A percentile compares a stretch with the other conserved stretches of the same genome.
These are phyloP conservation scores for Xylariaceae sp. DNA, from an alignment of 2,329 filamentous ascomycete species.

Conservation along the genomic window DNA sequence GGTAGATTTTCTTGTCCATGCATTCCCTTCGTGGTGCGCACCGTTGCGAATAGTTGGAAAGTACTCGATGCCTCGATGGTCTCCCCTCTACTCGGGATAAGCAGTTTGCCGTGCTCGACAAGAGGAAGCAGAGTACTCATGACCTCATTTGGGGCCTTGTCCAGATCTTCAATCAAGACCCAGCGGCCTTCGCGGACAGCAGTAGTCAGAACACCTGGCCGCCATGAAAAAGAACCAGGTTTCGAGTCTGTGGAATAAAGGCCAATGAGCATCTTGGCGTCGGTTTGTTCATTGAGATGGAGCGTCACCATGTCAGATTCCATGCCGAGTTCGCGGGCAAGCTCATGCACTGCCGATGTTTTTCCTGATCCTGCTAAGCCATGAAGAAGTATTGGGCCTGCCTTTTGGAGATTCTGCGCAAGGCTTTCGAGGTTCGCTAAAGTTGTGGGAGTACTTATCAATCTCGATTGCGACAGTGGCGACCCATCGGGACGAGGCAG, in stretches of 20 bases:
- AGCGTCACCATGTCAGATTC: conserved; percentile 83
- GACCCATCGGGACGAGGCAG: conserved; percentile 59
- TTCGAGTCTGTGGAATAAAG: conserved; percentile 87
- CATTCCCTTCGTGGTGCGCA: conserved; percentile 69
- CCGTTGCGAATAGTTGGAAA: conserved; percentile 89
- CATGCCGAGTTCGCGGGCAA: conserved; percentile 75
- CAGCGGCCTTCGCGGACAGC: conserved; percentile 92
- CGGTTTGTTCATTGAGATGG: conserved; percentile 95
- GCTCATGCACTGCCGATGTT: conserved; percentile 77
- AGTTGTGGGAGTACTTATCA: conserved; percentile 71
- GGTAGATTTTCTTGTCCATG: conserved; percentile 65
- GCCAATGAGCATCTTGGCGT: conserved; percentile 92
- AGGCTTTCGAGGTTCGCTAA: conserved; percentile 66
- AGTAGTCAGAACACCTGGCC: conserved; percentile 86
- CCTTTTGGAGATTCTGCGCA: conserved; percentile 60
- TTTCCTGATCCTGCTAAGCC: conserved; percentile 87
- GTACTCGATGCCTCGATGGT: conserved; percentile 75
- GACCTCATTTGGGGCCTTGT: conserved; percentile 90
- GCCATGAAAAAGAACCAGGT: conserved; percentile 88
- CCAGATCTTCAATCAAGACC: conserved; percentile 96
- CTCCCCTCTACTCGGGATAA: conserved; percentile 86
- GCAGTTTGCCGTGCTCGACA: conserved; percentile 85
- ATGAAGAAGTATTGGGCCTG: conserved; percentile 73
- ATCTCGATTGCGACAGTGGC: conserved; percentile 43
- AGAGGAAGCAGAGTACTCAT: conserved; percentile 89